Conservation (phyloP, 495 filamentous ascomycete species). For the Hypoxylon fuscum region DNA sequence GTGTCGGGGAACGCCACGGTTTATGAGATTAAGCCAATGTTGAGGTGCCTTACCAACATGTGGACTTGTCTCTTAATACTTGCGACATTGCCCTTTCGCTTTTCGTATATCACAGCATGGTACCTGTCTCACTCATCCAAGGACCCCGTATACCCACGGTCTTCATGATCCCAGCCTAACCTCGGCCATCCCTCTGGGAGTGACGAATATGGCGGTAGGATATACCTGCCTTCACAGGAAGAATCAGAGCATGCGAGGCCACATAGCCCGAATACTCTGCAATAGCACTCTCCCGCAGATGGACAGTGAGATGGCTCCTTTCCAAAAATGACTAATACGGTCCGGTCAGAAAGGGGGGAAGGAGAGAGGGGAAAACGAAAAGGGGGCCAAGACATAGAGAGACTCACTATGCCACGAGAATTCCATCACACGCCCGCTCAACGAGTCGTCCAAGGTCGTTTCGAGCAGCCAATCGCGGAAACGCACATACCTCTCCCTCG, state of each 20-base stretch:
- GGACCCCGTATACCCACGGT: conserved; percentile 28
- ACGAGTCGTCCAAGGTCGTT: conserved; percentile 64
- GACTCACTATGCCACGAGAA: conserved; percentile 79
- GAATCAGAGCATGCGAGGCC: conserved; percentile 48
- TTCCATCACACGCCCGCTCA: conserved; percentile 73
- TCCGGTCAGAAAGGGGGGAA: conserved; percentile 2
- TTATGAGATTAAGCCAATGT: no score
- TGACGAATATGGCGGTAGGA: conserved; percentile 41
- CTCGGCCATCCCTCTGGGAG: conserved; percentile 51
- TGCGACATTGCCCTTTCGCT: no score
- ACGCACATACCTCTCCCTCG: conserved; percentile 61
- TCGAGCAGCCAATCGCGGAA: conserved; percentile 69
- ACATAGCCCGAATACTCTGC: conserved; percentile 70
- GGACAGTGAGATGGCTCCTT: conserved; percentile 65
- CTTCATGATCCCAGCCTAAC: conserved; percentile 47
- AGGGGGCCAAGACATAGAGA: background rate
- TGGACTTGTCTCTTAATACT: no score
- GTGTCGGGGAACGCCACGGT: no score
- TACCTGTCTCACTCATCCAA: background rate
- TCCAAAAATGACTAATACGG: conserved; percentile 49
- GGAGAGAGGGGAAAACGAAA: background rate
- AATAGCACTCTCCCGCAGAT: conserved; percentile 66
- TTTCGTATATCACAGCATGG: background rate
- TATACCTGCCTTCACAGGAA: conserved; percentile 45
- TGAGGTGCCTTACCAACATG: no score